Evolutionary conservation across 352 stramenopile genomes (phyloP).

Genomic region (Poterioochromonas sp.): DNA sequence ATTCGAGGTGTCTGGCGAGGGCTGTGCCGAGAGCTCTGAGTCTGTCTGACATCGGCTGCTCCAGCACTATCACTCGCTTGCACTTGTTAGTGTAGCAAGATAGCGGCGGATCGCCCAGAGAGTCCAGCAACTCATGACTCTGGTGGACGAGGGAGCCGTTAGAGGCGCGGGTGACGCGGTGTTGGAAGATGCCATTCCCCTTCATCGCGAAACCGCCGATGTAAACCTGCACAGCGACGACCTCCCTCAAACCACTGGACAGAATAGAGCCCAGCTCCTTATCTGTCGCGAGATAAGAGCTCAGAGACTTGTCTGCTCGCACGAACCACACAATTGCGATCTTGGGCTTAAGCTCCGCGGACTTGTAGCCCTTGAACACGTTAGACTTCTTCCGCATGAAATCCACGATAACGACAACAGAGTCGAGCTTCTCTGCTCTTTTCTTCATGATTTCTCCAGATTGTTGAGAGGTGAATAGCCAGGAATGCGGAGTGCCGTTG

Average conservation of each 20-base stretch:
- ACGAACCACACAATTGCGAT: conserved; percentile 27
- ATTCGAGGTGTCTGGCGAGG: not conserved
- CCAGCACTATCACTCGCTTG: not conserved
- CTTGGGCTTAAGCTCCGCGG: not conserved
- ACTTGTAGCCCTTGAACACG: not conserved
- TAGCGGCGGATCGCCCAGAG: too few relatives aligned
- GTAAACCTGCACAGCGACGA: conserved; percentile 26
- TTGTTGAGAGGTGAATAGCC: conserved; percentile 32
- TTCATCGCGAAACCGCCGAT: not conserved
- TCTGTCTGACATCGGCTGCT: not conserved
- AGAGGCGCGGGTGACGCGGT: not conserved
- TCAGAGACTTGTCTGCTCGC: not conserved
- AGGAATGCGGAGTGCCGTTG: not conserved
- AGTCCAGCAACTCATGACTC: too few relatives aligned
- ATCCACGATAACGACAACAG: not conserved
- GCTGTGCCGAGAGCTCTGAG: not conserved
- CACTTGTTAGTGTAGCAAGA: too few relatives aligned
- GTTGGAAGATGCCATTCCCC: conserved; percentile 28
- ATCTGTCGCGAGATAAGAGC: conserved; percentile 6
- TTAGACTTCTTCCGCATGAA: not conserved
- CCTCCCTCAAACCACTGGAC: not conserved
- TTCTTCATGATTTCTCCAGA: conserved; percentile 30
- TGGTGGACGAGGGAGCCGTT: not conserved
- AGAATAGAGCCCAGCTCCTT: not conserved
- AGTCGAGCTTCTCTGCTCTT: not conserved